Conservation (phyloP, 768 basidiomycete genomes). For the Bullera alba region DNA sequence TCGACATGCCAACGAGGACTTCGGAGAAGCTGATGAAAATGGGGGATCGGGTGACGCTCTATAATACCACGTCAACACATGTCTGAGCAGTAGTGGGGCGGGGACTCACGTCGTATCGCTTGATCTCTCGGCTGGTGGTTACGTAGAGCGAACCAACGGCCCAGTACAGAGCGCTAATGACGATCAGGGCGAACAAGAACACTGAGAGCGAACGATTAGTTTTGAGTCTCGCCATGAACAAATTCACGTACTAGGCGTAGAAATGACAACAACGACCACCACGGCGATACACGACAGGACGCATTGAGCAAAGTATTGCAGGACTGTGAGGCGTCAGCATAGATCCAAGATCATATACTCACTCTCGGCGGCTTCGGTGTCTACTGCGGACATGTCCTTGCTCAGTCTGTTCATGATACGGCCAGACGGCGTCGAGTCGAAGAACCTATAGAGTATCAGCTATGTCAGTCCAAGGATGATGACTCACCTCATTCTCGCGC, state of each 20-base stretch:
- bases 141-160: constrained; percentile 46
- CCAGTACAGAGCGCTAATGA: constrained; percentile 43
- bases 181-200: constrained; percentile 40
- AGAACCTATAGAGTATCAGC: constrained; percentile 22
- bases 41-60: constrained; percentile 45
- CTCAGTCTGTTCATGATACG: constrained; percentile 74
- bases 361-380: constrained; percentile 48
- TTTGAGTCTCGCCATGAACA: neutral
- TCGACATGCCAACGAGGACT: constrained; percentile 46
- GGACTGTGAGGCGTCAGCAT: constrained; percentile 6
- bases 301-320: constrained; percentile 35
- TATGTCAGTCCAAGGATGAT: neutral
- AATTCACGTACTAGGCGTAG: constrained; percentile 39
- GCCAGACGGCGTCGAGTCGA: constrained; percentile 48
- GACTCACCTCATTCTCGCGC: constrained; percentile 41
- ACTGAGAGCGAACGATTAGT: constrained; percentile 9
- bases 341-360: constrained; percentile 1
- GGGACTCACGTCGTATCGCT: constrained; percentile 46
- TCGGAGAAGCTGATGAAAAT: constrained; percentile 48
- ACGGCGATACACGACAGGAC: constrained; percentile 39
- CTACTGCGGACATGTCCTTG: constrained; percentile 73
- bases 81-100: neutral
- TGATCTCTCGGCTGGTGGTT: constrained; percentile 47
- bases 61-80: neutral
- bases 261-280: constrained; percentile 39